Evolutionary conservation across 2,329 filamentous ascomycete genomes (phyloP).

Genomic region (Chaetomiaceae sp.): DNA sequence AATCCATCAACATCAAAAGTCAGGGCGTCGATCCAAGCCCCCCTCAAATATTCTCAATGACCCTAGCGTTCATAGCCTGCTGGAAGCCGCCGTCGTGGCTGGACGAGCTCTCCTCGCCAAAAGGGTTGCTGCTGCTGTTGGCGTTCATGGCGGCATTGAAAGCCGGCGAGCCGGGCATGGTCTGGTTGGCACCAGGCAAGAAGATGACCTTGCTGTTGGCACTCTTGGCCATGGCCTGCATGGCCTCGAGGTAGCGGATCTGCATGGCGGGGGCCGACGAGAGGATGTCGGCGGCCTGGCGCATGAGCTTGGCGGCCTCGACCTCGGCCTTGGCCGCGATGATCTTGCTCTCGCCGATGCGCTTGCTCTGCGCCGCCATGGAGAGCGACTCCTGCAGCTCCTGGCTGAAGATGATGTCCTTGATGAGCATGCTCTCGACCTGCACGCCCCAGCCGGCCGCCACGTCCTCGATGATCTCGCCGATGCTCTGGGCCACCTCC

Average conservation of each 20-base stretch:
- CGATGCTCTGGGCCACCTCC: slow-evolving; percentile 90
- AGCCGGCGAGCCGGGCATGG: slow-evolving; percentile 41
- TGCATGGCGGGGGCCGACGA: slow-evolving; percentile 94
- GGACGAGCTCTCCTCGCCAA: slow-evolving; percentile 37
- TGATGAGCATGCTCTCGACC: slow-evolving; percentile 98
- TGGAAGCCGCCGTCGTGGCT: slow-evolving; percentile 61
- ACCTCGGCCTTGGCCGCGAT: slow-evolving; percentile 97
- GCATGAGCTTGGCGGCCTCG: slow-evolving; percentile 90
- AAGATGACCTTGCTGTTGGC: slow-evolving; percentile 87
- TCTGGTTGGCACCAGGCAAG: slow-evolving; percentile 62
- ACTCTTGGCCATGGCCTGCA: slow-evolving; percentile 97
- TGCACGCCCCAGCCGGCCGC: slow-evolving; percentile 90
- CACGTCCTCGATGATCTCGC: slow-evolving; percentile 96
- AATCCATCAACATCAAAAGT: neutral
- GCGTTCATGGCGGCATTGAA: slow-evolving; percentile 41
- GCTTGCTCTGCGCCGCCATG: slow-evolving; percentile 98
- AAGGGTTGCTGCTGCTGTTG: slow-evolving; percentile 27
- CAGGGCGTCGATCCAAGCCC: too few species aligned
- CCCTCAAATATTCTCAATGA: slow-evolving; percentile 79
- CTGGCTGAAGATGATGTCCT: slow-evolving; percentile 96
- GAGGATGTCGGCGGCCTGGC: slow-evolving; percentile 88
- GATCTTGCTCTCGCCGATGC: slow-evolving; percentile 96
- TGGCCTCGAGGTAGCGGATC: slow-evolving; percentile 94
- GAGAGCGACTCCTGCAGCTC: slow-evolving; percentile 94
- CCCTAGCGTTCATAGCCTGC: slow-evolving; percentile 71